Percentiles rank a stretch among this genome's conserved stretches.
These are phyloP conservation scores for Rosa lucieae DNA, from an alignment of 306 rosid genomes.

Conservation along the genomic window DNA sequence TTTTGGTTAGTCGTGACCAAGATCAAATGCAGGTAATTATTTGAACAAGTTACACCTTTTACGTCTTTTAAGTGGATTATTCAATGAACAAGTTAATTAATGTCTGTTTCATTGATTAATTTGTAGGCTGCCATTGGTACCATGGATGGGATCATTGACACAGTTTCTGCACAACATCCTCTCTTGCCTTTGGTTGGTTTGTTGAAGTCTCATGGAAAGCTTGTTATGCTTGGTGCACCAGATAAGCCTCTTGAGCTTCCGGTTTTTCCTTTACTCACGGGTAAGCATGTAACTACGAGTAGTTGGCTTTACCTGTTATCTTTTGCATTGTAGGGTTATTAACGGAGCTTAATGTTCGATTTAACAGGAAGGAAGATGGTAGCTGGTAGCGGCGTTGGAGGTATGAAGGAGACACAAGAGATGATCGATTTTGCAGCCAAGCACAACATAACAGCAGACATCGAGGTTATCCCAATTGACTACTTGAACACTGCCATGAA, in stretches of 20 bases:
- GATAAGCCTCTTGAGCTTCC: conserved; percentile 37
- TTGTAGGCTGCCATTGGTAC: conserved; percentile 34
- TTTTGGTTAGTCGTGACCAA: conserved; percentile 20
- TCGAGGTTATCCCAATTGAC: conserved; percentile 44
- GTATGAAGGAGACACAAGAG: too few species aligned
- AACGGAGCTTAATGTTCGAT: too few species aligned
- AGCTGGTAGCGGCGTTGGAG: too few species aligned
- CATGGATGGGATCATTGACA: conserved; percentile 47
- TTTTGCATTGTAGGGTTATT: too few species aligned
- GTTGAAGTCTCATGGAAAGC: conserved; percentile 35
- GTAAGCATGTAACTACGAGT: conserved; percentile 22
- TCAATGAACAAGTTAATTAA: not conserved
- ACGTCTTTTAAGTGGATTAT: not conserved
- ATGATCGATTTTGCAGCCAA: conserved; percentile 49
- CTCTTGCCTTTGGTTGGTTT: conserved; percentile 21
- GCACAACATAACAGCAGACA: conserved; percentile 45
- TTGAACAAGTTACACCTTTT: not conserved
- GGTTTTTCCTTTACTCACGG: conserved; percentile 21
- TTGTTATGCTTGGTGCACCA: conserved; percentile 41
- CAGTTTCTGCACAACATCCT: conserved; percentile 35
- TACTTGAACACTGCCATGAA: conserved; percentile 57
- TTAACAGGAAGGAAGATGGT: too few species aligned
- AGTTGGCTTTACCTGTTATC: too few species aligned
- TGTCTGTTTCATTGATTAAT: not conserved
- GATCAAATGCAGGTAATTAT: conserved; percentile 24